Conservation (phyloP, 1,284 basidiomycete genomes). For the Marasmius tenuissimus region DNA sequence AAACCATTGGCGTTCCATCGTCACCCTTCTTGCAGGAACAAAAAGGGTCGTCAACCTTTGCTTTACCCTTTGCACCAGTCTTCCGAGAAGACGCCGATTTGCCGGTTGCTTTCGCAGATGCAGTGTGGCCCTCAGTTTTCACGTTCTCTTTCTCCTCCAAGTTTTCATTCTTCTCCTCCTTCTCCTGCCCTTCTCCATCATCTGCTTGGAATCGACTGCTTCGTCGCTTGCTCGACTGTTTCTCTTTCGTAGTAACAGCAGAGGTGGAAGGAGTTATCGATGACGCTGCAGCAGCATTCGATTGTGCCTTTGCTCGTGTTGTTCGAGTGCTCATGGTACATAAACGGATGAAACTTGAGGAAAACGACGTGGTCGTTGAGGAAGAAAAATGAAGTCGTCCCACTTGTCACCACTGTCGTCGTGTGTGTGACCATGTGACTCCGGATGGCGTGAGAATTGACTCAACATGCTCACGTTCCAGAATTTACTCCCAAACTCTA, state of each 20-base stretch:
- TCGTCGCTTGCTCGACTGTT: neutral
- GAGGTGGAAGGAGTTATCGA: conserved; percentile 5
- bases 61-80: conserved; percentile 10
- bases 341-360: neutral
- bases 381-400: neutral
- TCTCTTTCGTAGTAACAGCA: neutral
- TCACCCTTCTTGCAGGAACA: conserved; percentile 66
- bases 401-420: neutral
- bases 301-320: conserved; percentile 20
- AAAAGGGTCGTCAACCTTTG: conserved; percentile 30
- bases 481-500: neutral
- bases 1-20: conserved; percentile 81
- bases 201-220: conserved; percentile 2
- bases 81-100: conserved; percentile 7
- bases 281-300: conserved; percentile 8
- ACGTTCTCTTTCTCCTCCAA: conserved; percentile 14
- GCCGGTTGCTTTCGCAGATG: neutral
- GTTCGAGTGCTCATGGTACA: conserved; percentile 46
- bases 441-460: neutral
- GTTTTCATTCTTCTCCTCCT: conserved; percentile 6
- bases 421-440: neutral
- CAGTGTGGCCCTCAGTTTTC: conserved; percentile 15
- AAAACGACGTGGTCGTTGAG: neutral
- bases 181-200: neutral
- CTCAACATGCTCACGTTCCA: neutral